phyloP scores from a whole-genome alignment of 345 rosid genomes.

The Hirschfeldia incana region DNA sequence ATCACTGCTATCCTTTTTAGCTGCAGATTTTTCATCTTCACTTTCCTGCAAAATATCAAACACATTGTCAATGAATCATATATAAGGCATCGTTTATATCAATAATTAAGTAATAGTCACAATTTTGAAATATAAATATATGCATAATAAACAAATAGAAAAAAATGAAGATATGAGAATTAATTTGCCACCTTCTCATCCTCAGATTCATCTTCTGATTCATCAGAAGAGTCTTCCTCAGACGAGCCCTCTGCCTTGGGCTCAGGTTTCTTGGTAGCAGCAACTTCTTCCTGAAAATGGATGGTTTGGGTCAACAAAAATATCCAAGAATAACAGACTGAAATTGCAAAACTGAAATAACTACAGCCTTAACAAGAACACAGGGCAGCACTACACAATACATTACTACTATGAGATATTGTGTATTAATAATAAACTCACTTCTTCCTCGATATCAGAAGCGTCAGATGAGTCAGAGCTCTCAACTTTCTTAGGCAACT shows the following conservation, averaged over 20 bases:
- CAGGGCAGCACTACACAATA: not conserved
- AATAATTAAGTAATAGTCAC: not conserved
- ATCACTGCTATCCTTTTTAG: constrained; percentile 51
- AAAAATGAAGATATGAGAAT: not conserved
- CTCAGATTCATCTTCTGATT: constrained; percentile 42
- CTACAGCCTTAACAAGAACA: constrained; percentile 16
- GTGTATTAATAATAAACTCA: constrained; percentile 36
- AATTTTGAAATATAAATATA: not conserved
- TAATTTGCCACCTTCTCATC: constrained; percentile 32
- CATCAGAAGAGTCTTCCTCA: constrained; percentile 45
- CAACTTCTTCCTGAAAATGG: constrained; percentile 24
- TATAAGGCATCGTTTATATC: not conserved
- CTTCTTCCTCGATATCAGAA: constrained; percentile 69
- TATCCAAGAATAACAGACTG: not conserved
- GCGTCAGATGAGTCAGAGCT: constrained; percentile 46
- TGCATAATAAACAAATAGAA: not conserved
- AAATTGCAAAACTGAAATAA: not conserved
- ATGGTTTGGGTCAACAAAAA: not conserved
- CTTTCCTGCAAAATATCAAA: constrained; percentile 33
- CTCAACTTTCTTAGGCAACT: constrained; percentile 54
- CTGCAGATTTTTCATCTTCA: constrained; percentile 54
- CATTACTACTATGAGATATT: not conserved
- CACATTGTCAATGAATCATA: not conserved
- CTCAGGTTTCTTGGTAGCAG: constrained; percentile 34
- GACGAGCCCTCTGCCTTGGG: constrained; percentile 44